phyloP scores from a whole-genome alignment of 768 basidiomycete species.

The Wakefieldia striispora region DNA sequence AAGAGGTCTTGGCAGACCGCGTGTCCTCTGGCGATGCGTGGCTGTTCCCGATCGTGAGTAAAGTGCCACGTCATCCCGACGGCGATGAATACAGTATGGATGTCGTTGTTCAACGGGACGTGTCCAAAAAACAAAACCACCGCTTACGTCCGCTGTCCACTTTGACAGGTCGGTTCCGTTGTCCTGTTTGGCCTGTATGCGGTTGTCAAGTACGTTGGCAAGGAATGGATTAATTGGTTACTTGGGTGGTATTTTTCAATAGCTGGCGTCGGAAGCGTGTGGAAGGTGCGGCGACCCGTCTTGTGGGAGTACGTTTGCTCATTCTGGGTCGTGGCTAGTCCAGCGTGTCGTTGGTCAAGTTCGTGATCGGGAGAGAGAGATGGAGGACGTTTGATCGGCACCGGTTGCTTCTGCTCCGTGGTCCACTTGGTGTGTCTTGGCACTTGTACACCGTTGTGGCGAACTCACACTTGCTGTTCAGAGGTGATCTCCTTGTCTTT shows the following conservation, averaged over 20 bases:
- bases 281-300: conserved; percentile 44
- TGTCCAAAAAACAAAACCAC: no score
- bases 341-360: conserved; percentile 48
- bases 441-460: not conserved
- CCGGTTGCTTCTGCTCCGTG: conserved; percentile 44
- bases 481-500: conserved; percentile 43
- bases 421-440: conserved; percentile 40
- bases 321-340: conserved; percentile 35
- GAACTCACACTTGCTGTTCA: conserved; percentile 19
- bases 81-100: no score
- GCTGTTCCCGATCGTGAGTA: conserved; percentile 70
- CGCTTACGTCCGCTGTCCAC: no score
- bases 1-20: conserved; percentile 60
- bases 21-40: conserved; percentile 70
- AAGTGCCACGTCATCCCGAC: no score
- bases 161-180: conserved; percentile 62
- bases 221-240: conserved; percentile 80
- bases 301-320: not conserved
- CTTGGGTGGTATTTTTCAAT: conserved; percentile 75
- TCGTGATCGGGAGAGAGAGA: conserved; percentile 44
- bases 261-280: conserved; percentile 62
- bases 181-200: conserved; percentile 67
- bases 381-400: conserved; percentile 60
- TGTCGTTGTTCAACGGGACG: no score
- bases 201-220: conserved; percentile 72